Percentiles rank a stretch among this genome's conserved stretches.
phyloP scores from a whole-genome alignment of 768 basidiomycete species.

The Amanita inopinata region DNA sequence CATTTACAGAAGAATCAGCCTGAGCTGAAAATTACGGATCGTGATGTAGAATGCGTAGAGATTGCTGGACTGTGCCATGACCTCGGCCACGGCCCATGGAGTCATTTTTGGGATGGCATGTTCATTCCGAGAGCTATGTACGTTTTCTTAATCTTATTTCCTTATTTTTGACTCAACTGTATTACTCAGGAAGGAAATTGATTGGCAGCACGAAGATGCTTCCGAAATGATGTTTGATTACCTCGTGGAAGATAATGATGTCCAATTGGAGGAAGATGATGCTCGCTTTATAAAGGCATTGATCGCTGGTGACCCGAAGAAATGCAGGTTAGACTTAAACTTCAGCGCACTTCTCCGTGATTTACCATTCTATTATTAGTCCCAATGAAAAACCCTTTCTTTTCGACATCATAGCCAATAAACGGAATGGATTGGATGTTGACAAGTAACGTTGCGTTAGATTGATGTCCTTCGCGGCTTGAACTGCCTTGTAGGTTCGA shows the following conservation, averaged over 20 bases:
- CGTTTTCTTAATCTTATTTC: constrained; percentile 16
- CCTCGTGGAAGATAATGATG: constrained; percentile 45
- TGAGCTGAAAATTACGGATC: constrained; percentile 51
- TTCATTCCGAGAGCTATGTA: constrained; percentile 66
- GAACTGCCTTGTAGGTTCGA: constrained; percentile 46
- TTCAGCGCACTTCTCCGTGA: too few species aligned
- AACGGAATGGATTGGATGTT: constrained; percentile 74
- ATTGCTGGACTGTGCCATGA: constrained; percentile 80
- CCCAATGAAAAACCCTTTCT: constrained; percentile 56
- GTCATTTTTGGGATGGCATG: constrained; percentile 70
- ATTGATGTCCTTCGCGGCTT: constrained; percentile 2
- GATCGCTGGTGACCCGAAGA: constrained; percentile 50
- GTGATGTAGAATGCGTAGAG: constrained; percentile 70
- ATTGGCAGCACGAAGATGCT: constrained; percentile 71
- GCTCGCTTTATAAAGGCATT: constrained; percentile 64
- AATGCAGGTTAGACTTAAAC: constrained; percentile 40
- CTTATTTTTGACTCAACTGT: not conserved
- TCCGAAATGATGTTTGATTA: constrained; percentile 79
- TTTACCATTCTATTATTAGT: constrained; percentile 13
- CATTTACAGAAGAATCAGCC: constrained; percentile 51
- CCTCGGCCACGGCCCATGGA: constrained; percentile 81
- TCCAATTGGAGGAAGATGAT: constrained; percentile 40
- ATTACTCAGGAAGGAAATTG: constrained; percentile 29
- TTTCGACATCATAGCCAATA: constrained; percentile 81
- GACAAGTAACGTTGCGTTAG: constrained; percentile 59